Evolutionary conservation across 2,329 filamentous ascomycete species (phyloP).

Genomic region (Talaromyces rugulosus): DNA sequence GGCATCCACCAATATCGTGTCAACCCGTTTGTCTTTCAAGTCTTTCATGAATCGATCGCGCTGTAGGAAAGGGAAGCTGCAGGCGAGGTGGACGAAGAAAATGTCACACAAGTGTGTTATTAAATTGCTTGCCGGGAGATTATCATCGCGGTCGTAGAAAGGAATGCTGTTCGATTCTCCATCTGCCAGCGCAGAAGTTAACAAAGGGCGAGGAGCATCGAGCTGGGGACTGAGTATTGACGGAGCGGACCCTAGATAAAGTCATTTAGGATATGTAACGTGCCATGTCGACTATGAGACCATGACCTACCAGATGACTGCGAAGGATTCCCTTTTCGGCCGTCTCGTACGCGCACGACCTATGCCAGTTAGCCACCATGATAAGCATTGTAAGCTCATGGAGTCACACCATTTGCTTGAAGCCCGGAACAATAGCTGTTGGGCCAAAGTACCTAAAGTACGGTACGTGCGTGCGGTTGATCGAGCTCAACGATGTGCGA

Average conservation of each 20-base stretch:
- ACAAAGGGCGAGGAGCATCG: slow-evolving; percentile 17
- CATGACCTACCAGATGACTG: slow-evolving; percentile 32
- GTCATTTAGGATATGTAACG: not conserved
- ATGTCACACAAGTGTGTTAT: slow-evolving; percentile 73
- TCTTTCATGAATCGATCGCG: slow-evolving; percentile 68
- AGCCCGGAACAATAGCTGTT: slow-evolving; percentile 85
- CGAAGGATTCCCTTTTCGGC: slow-evolving; percentile 36
- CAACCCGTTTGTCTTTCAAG: slow-evolving; percentile 73
- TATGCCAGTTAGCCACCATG: slow-evolving; percentile 32
- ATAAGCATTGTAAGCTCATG: not conserved
- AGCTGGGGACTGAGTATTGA: slow-evolving; percentile 32
- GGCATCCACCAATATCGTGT: slow-evolving; percentile 80
- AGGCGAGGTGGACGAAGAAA: slow-evolving; percentile 78
- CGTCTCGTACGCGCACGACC: slow-evolving; percentile 55
- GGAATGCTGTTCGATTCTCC: slow-evolving; percentile 50
- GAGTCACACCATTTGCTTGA: slow-evolving; percentile 80
- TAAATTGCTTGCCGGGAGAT: slow-evolving; percentile 66
- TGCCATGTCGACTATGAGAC: not conserved
- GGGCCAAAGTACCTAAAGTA: slow-evolving; percentile 90
- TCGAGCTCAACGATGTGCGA: slow-evolving; percentile 35
- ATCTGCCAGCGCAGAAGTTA: slow-evolving; percentile 18
- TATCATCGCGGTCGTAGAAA: slow-evolving; percentile 70
- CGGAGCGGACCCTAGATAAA: slow-evolving; percentile 30
- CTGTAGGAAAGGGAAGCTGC: slow-evolving; percentile 79
- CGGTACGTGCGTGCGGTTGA: slow-evolving; percentile 55